phyloP scores from a whole-genome alignment of 164 flowering plant species.

The Umbellularia californica region DNA sequence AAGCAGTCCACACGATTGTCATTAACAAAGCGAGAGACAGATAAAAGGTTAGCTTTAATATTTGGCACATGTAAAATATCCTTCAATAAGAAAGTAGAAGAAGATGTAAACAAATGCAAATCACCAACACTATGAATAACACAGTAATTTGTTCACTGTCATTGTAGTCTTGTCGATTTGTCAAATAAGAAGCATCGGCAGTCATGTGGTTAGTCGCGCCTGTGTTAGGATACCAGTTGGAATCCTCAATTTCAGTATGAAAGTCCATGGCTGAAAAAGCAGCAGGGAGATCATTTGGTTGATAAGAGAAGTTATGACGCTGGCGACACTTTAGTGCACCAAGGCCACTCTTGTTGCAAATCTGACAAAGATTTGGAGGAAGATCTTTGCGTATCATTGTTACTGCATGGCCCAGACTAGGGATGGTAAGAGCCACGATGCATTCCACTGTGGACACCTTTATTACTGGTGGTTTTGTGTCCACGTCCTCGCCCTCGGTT shows the following conservation, averaged over 20 bases:
- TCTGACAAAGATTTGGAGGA: background rate
- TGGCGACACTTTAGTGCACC: background rate
- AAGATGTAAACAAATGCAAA: background rate
- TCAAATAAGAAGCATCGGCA: background rate
- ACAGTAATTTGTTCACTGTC: background rate
- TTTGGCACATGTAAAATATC: background rate
- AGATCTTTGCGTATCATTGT: too few relatives aligned
- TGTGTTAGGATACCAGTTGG: too few relatives aligned
- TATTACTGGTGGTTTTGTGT: background rate
- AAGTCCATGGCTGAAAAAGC: too few relatives aligned
- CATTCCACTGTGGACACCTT: too few relatives aligned
- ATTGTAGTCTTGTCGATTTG: background rate
- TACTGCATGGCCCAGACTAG: too few relatives aligned
- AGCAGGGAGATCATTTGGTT: too few relatives aligned
- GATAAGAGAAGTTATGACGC: background rate
- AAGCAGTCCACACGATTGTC: too few relatives aligned
- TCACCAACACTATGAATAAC: background rate
- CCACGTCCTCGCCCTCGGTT: background rate
- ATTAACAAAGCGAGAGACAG: background rate
- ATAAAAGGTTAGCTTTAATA: background rate
- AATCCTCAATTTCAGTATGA: too few relatives aligned
- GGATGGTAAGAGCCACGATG: too few relatives aligned
- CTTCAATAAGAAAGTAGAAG: background rate
- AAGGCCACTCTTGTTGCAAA: background rate
- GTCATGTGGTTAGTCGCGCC: background rate